These are phyloP conservation scores for Ophiostoma montium DNA, from an alignment of 2,329 filamentous ascomycete species.

Conservation along the genomic window DNA sequence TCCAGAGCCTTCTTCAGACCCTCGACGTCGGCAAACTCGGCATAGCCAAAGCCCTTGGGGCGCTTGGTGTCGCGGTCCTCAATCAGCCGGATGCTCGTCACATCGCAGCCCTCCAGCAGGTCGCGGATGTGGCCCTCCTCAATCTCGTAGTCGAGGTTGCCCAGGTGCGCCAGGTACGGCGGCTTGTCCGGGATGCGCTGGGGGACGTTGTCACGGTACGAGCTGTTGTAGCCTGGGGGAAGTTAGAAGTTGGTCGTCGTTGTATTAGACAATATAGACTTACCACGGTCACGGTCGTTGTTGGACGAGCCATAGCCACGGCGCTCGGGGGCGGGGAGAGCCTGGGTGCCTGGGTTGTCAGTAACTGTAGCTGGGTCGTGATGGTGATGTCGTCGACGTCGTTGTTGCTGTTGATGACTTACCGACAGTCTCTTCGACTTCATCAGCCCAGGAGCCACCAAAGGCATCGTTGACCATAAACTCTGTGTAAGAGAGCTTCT, in stretches of 20 bases:
- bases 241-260: no score
- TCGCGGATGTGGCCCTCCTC: slow-evolving; percentile 69
- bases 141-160: slow-evolving; percentile 92
- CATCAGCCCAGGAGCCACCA: slow-evolving; percentile 91
- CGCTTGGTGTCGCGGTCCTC: slow-evolving; percentile 89
- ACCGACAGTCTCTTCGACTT: slow-evolving; percentile 86
- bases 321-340: slow-evolving; percentile 37
- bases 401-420: slow-evolving; percentile 24
- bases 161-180: slow-evolving; percentile 88
- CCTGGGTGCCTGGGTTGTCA: slow-evolving; percentile 35
- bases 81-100: slow-evolving; percentile 87
- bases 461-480: slow-evolving; percentile 74
- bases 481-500: slow-evolving; percentile 96
- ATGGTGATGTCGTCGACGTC: background rate
- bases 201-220: slow-evolving; percentile 58
- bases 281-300: slow-evolving; percentile 13
- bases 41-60: slow-evolving; percentile 96
- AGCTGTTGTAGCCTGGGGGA: slow-evolving; percentile 5
- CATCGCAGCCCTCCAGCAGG: slow-evolving; percentile 73
- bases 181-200: slow-evolving; percentile 68
- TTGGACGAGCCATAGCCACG: slow-evolving; percentile 18
- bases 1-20: slow-evolving; percentile 83
- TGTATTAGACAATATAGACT: background rate
- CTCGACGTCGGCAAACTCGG: slow-evolving; percentile 78
- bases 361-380: background rate